phyloP scores from a whole-genome alignment of 2,329 filamentous ascomycete genomes.

The Acarospora socialis region DNA sequence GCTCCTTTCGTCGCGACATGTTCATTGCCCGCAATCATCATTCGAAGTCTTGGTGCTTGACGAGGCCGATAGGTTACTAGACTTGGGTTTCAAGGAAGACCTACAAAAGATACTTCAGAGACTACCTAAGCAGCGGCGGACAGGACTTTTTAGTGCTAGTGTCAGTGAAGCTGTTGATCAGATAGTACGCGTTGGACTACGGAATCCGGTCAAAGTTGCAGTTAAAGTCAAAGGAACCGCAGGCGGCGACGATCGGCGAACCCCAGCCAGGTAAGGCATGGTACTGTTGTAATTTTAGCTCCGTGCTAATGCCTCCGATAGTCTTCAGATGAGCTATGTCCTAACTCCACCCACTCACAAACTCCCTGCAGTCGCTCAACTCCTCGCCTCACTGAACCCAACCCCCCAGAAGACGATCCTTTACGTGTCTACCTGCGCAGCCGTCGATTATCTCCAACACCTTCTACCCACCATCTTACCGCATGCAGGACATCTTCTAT shows the following conservation, averaged over 20 bases:
- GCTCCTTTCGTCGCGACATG: slow-evolving; percentile 70
- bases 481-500: slow-evolving; percentile 33
- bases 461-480: slow-evolving; percentile 59
- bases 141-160: slow-evolving; percentile 85
- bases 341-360: slow-evolving; percentile 64
- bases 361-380: slow-evolving; percentile 54
- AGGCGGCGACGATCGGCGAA: slow-evolving; percentile 69
- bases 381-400: slow-evolving; percentile 56
- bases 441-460: slow-evolving; percentile 85
- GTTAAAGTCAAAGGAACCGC: slow-evolving; percentile 74
- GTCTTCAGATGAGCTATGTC: slow-evolving; percentile 81
- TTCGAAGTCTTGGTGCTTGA: slow-evolving; percentile 90
- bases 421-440: slow-evolving; percentile 85
- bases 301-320: slow-evolving; percentile 17
- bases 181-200: slow-evolving; percentile 77
- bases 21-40: slow-evolving; percentile 73
- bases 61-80: slow-evolving; percentile 82
- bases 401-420: slow-evolving; percentile 74
- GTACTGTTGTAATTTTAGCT: not conserved
- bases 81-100: slow-evolving; percentile 87
- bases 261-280: slow-evolving; percentile 52
- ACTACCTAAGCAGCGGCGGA: slow-evolving; percentile 83
- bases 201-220: slow-evolving; percentile 88
- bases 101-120: slow-evolving; percentile 70
- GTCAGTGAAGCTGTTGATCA: slow-evolving; percentile 92